These are phyloP conservation scores for Ophiostoma angusticollis DNA, from an alignment of 2,329 filamentous ascomycete species.

Conservation along the genomic window DNA sequence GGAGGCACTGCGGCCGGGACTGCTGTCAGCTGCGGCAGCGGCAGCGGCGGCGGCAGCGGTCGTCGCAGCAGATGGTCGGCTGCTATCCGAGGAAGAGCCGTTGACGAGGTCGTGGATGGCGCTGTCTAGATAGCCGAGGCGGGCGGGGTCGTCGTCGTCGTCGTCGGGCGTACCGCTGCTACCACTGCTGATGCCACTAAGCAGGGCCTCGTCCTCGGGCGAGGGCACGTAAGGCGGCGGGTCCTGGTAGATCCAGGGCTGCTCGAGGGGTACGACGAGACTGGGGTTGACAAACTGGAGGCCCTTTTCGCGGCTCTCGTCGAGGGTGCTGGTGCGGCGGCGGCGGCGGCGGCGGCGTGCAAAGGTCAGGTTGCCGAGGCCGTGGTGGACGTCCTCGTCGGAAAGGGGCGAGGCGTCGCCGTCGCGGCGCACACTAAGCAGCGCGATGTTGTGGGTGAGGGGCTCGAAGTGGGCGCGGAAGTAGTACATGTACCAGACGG, in stretches of 20 bases:
- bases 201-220: conserved; percentile 9
- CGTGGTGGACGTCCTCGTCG: conserved; percentile 25
- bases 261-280: conserved; percentile 53
- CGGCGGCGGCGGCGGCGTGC: conserved; percentile 17
- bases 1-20: conserved; percentile 24
- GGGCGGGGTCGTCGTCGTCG: neutral
- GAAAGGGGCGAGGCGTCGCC: conserved; percentile 35
- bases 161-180: neutral
- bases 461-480: conserved; percentile 74
- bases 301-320: conserved; percentile 59
- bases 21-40: neutral
- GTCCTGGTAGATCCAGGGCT: conserved; percentile 55
- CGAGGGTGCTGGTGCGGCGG: conserved; percentile 50
- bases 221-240: conserved; percentile 28
- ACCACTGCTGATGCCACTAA: neutral
- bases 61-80: neutral
- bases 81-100: too few relatives aligned
- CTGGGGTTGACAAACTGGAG: conserved; percentile 66
- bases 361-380: conserved; percentile 25
- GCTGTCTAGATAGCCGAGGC: too few relatives aligned
- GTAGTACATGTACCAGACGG: conserved; percentile 80
- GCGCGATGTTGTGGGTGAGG: conserved; percentile 80
- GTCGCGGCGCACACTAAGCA: conserved; percentile 65
- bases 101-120: neutral
- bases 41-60: neutral